Percentiles rank a stretch among this genome's conserved stretches.
Conservation (phyloP, 2,329 filamentous ascomycete genomes). For the Pseudogymnoascus sp. region DNA sequence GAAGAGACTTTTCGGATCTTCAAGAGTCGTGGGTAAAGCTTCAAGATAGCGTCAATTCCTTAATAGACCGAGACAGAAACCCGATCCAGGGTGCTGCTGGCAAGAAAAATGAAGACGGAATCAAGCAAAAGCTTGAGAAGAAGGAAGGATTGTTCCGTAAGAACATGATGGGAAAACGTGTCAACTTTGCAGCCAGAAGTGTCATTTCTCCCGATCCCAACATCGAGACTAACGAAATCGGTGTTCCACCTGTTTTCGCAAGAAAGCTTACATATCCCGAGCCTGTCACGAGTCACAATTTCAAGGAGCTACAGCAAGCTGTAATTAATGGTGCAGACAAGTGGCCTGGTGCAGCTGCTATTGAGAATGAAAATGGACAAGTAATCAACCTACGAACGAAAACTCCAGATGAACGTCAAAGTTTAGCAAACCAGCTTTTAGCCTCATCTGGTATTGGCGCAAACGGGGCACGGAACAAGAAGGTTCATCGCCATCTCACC, state of each 20-base stretch:
- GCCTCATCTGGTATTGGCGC: slow-evolving; percentile 70
- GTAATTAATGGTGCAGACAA: slow-evolving; percentile 91
- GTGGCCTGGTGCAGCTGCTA: slow-evolving; percentile 89
- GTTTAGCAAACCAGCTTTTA: slow-evolving; percentile 85
- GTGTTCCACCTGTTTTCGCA: slow-evolving; percentile 95
- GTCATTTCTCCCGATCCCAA: slow-evolving; percentile 98
- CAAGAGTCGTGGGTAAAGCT: slow-evolving; percentile 75
- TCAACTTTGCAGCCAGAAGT: slow-evolving; percentile 94
- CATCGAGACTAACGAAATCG: slow-evolving; percentile 98
- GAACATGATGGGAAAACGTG: slow-evolving; percentile 99
- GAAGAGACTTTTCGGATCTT: slow-evolving; percentile 64
- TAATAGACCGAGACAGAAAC: slow-evolving; percentile 85
- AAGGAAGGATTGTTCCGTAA: slow-evolving; percentile 97
- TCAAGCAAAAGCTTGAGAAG: slow-evolving; percentile 97
- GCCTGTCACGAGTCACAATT: slow-evolving; percentile 95
- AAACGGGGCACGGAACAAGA: slow-evolving; percentile 79
- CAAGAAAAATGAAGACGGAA: slow-evolving; percentile 77
- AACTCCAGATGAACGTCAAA: slow-evolving; percentile 77
- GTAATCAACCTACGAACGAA: slow-evolving; percentile 83
- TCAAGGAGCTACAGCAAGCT: slow-evolving; percentile 88
- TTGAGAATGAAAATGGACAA: slow-evolving; percentile 92
- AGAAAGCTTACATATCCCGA: slow-evolving; percentile 94
- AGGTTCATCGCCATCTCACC: slow-evolving; percentile 90
- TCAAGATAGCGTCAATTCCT: slow-evolving; percentile 84
- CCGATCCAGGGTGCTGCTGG: slow-evolving; percentile 71